Conservation (phyloP, 805 yeast genomes). For the Monosporozyma unispora region DNA sequence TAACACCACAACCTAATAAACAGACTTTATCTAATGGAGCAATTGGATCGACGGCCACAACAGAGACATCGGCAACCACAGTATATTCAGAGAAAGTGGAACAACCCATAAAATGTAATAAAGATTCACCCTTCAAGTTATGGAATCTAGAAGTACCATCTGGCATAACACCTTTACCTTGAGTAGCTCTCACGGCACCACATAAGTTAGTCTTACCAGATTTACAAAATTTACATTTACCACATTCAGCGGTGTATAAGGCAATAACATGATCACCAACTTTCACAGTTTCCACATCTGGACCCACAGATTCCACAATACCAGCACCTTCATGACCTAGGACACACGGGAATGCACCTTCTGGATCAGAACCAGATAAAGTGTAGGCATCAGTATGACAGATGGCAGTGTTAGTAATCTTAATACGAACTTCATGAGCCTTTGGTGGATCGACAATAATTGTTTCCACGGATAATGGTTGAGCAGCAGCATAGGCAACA, state of each 20-base stretch:
- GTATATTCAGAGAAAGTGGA: constrained; percentile 96
- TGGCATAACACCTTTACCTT: constrained; percentile 98
- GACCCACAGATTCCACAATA: constrained; percentile 89
- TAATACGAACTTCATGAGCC: constrained; percentile 95
- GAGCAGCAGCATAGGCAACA: constrained; percentile 92
- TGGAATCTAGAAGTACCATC: constrained; percentile 92
- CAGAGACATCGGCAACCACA: constrained; percentile 94
- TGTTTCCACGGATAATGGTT: constrained; percentile 74
- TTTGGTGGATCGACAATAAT: constrained; percentile 88
- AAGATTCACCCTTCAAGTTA: constrained; percentile 66
- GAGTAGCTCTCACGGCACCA: constrained; percentile 92
- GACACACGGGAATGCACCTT: constrained; percentile 88
- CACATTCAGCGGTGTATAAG: constrained; percentile 94
- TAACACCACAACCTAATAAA: constrained; percentile 95
- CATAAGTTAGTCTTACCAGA: constrained; percentile 96
- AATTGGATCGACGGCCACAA: constrained; percentile 78
- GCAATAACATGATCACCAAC: constrained; percentile 92
- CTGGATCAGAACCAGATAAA: constrained; percentile 89
- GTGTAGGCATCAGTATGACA: constrained; percentile 99
- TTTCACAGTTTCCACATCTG: constrained; percentile 83
- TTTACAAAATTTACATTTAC: constrained; percentile 87
- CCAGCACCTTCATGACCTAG: constrained; percentile 99
- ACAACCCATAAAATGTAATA: constrained; percentile 95
- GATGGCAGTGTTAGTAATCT: constrained; percentile 80
- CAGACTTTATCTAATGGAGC: constrained; percentile 85